Conservation (phyloP, 2,329 filamentous ascomycete species). For the Aspergillus sp. region DNA sequence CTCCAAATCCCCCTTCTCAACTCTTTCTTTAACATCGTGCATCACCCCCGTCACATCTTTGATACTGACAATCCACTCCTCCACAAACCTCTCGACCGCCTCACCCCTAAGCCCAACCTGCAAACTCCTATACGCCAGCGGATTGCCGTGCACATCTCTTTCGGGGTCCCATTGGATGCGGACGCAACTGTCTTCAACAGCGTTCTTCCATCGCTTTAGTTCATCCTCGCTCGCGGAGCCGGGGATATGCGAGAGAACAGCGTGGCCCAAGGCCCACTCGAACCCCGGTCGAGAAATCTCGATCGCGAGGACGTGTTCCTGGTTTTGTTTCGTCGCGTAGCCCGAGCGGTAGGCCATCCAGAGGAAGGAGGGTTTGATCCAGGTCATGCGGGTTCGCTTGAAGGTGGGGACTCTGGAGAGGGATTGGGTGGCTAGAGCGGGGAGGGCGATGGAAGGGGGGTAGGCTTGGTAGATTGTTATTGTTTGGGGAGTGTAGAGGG, state of each 20-base stretch:
- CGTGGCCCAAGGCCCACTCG: constrained; percentile 48
- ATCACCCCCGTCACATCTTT: constrained; percentile 64
- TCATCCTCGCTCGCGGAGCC: constrained; percentile 18
- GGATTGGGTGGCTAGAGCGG: constrained; percentile 57
- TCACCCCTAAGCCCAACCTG: constrained; percentile 63
- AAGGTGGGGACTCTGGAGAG: constrained; percentile 55
- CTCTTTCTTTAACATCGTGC: constrained; percentile 53
- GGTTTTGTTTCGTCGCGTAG: constrained; percentile 60
- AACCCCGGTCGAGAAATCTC: constrained; percentile 59
- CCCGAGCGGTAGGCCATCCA: constrained; percentile 69
- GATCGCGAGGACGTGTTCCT: constrained; percentile 62
- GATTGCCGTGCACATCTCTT: constrained; percentile 51
- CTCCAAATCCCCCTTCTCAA: constrained; percentile 44
- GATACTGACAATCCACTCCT: constrained; percentile 59
- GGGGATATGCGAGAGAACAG: constrained; percentile 34
- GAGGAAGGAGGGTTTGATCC: constrained; percentile 67
- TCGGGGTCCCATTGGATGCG: constrained; percentile 71
- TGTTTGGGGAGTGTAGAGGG: constrained; percentile 53
- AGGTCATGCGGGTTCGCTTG: constrained; percentile 62
- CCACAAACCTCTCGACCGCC: constrained; percentile 53
- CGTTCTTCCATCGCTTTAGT: constrained; percentile 21
- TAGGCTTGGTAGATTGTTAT: constrained; percentile 69
- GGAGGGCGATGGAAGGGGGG: constrained; percentile 55
- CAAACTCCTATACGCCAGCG: constrained; percentile 59
- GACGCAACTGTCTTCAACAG: constrained; percentile 40